phyloP scores from a whole-genome alignment of 176 grass and related monocot genomes.

The Lolium multiflorum region DNA sequence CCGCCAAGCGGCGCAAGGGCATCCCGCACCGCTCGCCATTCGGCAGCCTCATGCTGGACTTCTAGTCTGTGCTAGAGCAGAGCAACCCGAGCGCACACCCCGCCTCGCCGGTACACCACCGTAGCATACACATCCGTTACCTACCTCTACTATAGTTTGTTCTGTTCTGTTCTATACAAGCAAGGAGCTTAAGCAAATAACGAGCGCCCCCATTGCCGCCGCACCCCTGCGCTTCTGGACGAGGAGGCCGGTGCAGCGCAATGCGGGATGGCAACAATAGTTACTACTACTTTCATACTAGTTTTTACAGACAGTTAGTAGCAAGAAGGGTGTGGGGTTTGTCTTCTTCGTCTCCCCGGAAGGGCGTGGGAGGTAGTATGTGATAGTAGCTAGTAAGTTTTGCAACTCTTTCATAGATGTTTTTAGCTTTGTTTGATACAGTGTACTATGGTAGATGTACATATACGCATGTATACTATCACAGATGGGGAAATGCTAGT shows the following conservation, averaged over 20 bases:
- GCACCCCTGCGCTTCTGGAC: constrained; percentile 52
- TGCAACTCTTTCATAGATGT: too few species aligned
- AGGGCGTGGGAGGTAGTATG: too few species aligned
- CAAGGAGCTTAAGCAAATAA: constrained; percentile 54
- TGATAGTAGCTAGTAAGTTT: not conserved
- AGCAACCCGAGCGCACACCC: not conserved
- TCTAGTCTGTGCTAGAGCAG: constrained; percentile 32
- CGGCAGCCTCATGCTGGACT: constrained; percentile 74
- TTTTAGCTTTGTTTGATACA: too few species aligned
- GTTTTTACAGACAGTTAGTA: constrained; percentile 14
- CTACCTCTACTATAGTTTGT: constrained; percentile 15
- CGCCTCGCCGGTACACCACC: constrained; percentile 21
- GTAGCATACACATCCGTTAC: constrained; percentile 48
- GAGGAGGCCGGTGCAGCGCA: constrained; percentile 58
- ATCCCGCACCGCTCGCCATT: constrained; percentile 86
- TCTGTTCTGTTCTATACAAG: not conserved
- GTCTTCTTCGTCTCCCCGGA: not conserved
- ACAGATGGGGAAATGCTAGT: constrained; percentile 33
- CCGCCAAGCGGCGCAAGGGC: constrained; percentile 89
- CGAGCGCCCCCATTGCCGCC: constrained; percentile 27
- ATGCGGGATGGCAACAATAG: constrained; percentile 18
- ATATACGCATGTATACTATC: constrained; percentile 52
- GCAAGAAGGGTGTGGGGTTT: constrained; percentile 38
- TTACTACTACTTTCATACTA: constrained; percentile 16
- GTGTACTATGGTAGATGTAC: constrained; percentile 26